Base-by-base conservation (phyloP, 352 stramenopile species). In the Globisporangium solare region DNA sequence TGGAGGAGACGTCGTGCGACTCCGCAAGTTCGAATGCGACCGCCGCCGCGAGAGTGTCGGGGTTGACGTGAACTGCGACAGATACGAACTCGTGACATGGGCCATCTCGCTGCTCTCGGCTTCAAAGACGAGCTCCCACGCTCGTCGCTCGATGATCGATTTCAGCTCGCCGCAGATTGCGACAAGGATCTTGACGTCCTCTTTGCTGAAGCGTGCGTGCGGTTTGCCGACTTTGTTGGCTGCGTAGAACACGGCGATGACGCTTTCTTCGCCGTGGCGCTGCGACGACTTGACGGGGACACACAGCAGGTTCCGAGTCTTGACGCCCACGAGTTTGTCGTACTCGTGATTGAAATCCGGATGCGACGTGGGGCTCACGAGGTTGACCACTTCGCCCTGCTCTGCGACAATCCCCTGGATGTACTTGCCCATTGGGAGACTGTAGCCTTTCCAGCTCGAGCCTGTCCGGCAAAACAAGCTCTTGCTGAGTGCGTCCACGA, bases 221-320 rank as follows among this genome's bases (percentile, higher is more conserved):
- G 54, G 8, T 56, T 61, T 48, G 17, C 70, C 77, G 18, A 74
- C 58, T 47, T 93, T 93, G 67, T 93, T 92, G n/a, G 76, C 78
- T 0, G 79, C 83, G 61, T 95, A 91, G 22, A 93, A 84, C 2
- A 95, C 81, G 0, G 78, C 82, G 60, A 93, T 77, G 14, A 89
- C 70, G 49, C 77, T 68, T n/a, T 79, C 70, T 6, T 63, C 60
- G 56, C 67, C 41, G 86, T 95, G 61, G 88, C 91, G 48, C 80
- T 78, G 42, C 13, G 64, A 61, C 6, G 76, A 75, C 39, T 81
- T 81, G 54, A 96, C 78, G 0, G 86, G 86, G 3, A 93, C 73
- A 57, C 76, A 89, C 2, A 95, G 61, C 27, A 94, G 49, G 58
- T 64, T 90, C 13, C 75, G 79, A 3, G 83, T 89, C 50, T 77